Evolutionary conservation across 345 rosid species (phyloP).

Genomic region (Melastoma malabathricum): DNA sequence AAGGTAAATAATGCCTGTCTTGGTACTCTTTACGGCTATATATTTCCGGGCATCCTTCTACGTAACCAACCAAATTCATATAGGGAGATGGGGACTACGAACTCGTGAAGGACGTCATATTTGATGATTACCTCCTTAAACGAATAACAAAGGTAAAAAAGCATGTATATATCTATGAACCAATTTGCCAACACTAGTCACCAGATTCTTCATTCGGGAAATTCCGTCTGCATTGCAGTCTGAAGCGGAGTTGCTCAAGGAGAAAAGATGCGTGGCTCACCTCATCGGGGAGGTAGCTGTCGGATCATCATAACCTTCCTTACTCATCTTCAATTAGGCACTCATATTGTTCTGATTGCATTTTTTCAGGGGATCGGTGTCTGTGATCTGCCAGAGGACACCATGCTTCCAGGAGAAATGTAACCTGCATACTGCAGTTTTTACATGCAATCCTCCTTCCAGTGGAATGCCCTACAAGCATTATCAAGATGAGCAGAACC

Average conservation of each 20-base stretch:
- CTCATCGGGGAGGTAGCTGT: conserved; percentile 76
- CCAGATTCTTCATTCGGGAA: no score
- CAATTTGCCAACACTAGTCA: no score
- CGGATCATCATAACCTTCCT: not conserved
- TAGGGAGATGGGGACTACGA: conserved; percentile 98
- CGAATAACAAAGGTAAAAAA: conserved; percentile 60
- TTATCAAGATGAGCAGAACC: not conserved
- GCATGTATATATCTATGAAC: not conserved
- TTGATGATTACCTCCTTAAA: conserved; percentile 71
- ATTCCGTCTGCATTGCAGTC: conserved; percentile 21
- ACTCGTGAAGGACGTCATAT: conserved; percentile 65
- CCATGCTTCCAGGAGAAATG: conserved; percentile 99
- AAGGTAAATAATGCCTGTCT: conserved; percentile 25
- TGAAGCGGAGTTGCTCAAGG: conserved; percentile 84
- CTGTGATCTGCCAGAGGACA: conserved; percentile 93
- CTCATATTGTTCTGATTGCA: not conserved
- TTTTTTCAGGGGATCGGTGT: conserved; percentile 63
- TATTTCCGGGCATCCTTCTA: not conserved
- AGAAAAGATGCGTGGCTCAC: conserved; percentile 95
- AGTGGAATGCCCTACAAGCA: not conserved
- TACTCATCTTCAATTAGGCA: not conserved
- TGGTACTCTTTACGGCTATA: not conserved
- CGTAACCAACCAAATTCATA: conserved; percentile 5
- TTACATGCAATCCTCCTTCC: not conserved
- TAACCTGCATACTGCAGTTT: conserved; percentile 12